Percentiles rank a stretch among this genome's conserved stretches.
Conservation (phyloP, 192 early-diverging fungal species). For the Piromyces sp. region DNA sequence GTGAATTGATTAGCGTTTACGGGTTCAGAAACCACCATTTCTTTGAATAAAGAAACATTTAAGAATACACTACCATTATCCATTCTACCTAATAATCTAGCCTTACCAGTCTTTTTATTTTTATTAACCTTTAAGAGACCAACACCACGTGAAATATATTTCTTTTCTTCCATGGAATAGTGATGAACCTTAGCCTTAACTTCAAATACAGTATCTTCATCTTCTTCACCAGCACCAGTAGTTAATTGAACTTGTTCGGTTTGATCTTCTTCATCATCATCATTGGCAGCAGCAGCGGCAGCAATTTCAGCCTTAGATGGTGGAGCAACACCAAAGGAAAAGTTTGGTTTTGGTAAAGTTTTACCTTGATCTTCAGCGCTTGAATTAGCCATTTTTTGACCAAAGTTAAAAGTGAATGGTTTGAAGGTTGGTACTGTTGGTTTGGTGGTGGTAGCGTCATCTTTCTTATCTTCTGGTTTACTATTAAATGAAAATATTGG, state of each 20-base stretch:
- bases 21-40: slow-evolving; percentile 4
- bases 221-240: slow-evolving; percentile 21
- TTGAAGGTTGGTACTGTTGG: neutral
- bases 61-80: slow-evolving; percentile 21
- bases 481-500: neutral
- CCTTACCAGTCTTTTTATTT: slow-evolving; percentile 10
- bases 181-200: slow-evolving; percentile 6
- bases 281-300: neutral
- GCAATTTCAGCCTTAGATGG: neutral
- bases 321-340: neutral
- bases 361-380: neutral
- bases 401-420: neutral
- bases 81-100: slow-evolving; percentile 16
- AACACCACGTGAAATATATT: slow-evolving; percentile 13
- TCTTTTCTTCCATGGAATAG: neutral
- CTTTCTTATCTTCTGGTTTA: neutral
- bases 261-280: slow-evolving; percentile 13
- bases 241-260: slow-evolving; percentile 10
- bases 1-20: neutral
- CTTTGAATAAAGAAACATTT: slow-evolving; percentile 13
- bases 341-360: neutral
- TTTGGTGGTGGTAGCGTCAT: neutral
- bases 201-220: slow-evolving; percentile 13
- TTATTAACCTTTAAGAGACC: slow-evolving; percentile 17
- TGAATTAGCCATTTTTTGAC: neutral